These are phyloP conservation scores for Eucalyptus brandiana DNA, from an alignment of 345 rosid species.

Conservation along the genomic window DNA sequence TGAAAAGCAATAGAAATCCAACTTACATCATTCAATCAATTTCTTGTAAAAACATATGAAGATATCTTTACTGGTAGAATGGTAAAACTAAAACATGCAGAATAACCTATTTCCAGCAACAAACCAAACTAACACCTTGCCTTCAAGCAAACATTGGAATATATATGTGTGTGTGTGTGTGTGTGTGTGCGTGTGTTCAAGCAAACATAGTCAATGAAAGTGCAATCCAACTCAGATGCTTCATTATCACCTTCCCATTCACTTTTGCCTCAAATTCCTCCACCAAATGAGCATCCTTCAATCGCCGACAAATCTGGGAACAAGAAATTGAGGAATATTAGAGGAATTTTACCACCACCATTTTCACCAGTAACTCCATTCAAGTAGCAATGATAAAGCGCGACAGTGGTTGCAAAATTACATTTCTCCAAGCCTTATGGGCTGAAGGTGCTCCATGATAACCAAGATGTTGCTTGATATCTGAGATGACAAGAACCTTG, in stretches of 20 bases:
- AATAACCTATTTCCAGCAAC: background rate
- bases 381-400: background rate
- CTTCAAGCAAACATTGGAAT: background rate
- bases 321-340: background rate
- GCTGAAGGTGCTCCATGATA: constrained; percentile 43
- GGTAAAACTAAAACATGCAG: background rate
- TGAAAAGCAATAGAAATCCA: background rate
- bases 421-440: constrained; percentile 85
- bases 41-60: background rate
- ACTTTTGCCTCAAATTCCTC: constrained; percentile 74
- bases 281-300: constrained; percentile 64
- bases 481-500: constrained; percentile 85
- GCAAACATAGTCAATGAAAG: background rate
- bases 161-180: too few species aligned
- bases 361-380: background rate
- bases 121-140: background rate
- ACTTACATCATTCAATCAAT: background rate
- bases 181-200: background rate
- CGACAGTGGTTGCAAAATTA: constrained; percentile 2
- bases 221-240: background rate
- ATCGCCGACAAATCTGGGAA: constrained; percentile 55
- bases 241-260: constrained; percentile 50
- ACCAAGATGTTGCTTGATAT: constrained; percentile 76
- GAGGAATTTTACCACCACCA: background rate
- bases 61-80: background rate